Evolutionary conservation across 495 filamentous ascomycete species (phyloP).

Genomic region (Neurospora discreta): DNA sequence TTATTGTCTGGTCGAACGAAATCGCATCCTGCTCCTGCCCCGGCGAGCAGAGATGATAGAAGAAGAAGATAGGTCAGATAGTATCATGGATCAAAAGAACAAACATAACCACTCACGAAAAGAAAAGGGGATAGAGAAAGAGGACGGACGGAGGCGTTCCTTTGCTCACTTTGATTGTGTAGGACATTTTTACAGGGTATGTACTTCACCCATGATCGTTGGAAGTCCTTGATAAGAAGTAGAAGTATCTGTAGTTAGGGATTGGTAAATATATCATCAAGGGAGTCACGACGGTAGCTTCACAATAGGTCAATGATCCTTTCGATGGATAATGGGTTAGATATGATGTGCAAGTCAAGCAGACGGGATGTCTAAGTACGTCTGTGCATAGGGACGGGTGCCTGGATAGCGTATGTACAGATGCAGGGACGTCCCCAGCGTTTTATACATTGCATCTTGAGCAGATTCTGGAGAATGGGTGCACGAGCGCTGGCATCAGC

Average conservation of each 20-base stretch:
- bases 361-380: not conserved
- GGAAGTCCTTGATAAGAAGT: not conserved
- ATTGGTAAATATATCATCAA: not conserved
- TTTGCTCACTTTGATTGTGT: not conserved
- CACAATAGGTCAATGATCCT: not conserved
- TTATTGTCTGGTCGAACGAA: not conserved
- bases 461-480: not conserved
- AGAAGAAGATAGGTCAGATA: not conserved
- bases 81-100: not conserved
- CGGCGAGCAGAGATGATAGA: not conserved
- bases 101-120: not conserved
- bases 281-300: not conserved
- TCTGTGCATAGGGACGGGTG: not conserved
- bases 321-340: not conserved
- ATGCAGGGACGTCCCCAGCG: not conserved
- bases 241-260: not conserved
- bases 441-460: not conserved
- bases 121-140: not conserved
- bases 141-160: not conserved
- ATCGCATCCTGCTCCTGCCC: not conserved
- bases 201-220: not conserved
- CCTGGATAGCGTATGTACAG: not conserved
- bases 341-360: not conserved
- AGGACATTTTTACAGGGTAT: not conserved
- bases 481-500: not conserved